Conservation (phyloP, 495 filamentous ascomycete genomes). For the Venustampulla echinocandica region DNA sequence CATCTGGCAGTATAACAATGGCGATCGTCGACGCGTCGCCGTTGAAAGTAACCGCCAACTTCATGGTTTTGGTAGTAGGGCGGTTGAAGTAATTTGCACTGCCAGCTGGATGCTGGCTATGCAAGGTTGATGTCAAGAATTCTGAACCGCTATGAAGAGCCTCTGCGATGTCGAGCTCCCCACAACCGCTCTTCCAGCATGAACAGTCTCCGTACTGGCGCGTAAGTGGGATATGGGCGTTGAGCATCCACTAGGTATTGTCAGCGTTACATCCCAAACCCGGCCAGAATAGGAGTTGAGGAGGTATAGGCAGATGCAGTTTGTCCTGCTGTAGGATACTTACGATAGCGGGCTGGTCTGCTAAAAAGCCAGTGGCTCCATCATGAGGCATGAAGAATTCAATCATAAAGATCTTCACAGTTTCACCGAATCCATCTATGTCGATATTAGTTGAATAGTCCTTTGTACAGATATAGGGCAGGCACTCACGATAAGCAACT, state of each 20-base stretch:
- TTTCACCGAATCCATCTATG: conserved; percentile 57
- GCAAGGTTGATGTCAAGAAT: conserved; percentile 50
- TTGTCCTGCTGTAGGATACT: too few species aligned
- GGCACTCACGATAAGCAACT: conserved; percentile 51
- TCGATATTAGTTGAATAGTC: neutral
- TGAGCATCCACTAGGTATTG: conserved; percentile 48
- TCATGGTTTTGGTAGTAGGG: conserved; percentile 43
- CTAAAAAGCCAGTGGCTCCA: conserved; percentile 33
- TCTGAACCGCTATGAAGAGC: conserved; percentile 42
- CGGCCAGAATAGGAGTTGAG: too few species aligned
- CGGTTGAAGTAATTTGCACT: conserved; percentile 56
- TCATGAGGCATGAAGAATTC: conserved; percentile 60
- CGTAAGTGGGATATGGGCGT: conserved; percentile 57
- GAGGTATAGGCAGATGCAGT: too few species aligned
- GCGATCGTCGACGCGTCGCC: conserved; percentile 30
- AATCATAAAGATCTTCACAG: conserved; percentile 54
- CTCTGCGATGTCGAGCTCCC: conserved; percentile 66
- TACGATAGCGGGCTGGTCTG: conserved; percentile 43
- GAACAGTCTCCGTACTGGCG: conserved; percentile 57
- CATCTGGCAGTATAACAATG: conserved; percentile 30
- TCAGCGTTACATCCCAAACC: too few species aligned
- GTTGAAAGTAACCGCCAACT: conserved; percentile 51
- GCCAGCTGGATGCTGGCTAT: conserved; percentile 46
- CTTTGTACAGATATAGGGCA: neutral
- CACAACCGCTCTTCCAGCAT: conserved; percentile 61